Evolutionary conservation across 2,329 filamentous ascomycete species (phyloP).

Genomic region (Shiraia sp.): DNA sequence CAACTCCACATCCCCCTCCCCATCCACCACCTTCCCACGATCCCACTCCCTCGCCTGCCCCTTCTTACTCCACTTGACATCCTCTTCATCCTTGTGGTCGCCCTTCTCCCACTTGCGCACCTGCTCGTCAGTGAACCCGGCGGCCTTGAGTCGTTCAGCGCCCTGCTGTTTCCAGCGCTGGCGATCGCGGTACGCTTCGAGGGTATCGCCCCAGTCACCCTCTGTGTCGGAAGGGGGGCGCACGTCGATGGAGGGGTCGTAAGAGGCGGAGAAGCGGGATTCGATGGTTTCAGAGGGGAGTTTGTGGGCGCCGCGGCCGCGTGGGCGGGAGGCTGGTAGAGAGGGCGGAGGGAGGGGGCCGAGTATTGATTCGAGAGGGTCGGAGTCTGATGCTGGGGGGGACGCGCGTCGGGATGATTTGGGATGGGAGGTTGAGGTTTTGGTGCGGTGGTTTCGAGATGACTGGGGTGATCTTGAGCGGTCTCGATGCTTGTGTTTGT

Average conservation of each 20-base stretch:
- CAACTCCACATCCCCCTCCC: conserved; percentile 57
- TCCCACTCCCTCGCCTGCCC: conserved; percentile 73
- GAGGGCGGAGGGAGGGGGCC: conserved; percentile 68
- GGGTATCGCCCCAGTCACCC: conserved; percentile 77
- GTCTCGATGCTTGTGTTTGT: conserved; percentile 10
- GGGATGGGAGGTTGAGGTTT: conserved; percentile 1
- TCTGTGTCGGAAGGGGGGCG: conserved; percentile 53
- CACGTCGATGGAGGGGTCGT: conserved; percentile 63
- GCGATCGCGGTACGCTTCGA: conserved; percentile 79
- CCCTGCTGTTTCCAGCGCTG: conserved; percentile 76
- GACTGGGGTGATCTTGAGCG: conserved; percentile 17
- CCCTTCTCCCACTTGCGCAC: conserved; percentile 72
- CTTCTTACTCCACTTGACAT: conserved; percentile 72
- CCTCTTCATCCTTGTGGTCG: conserved; percentile 63
- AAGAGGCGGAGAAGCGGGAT: conserved; percentile 71
- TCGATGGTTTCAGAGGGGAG: conserved; percentile 66
- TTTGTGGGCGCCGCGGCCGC: conserved; percentile 38
- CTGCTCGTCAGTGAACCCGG: conserved; percentile 77
- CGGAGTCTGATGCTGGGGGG: conserved; percentile 53
- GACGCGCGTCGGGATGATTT: conserved; percentile 4
- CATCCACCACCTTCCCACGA: conserved; percentile 63
- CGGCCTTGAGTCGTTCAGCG: conserved; percentile 73
- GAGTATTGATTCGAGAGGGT: conserved; percentile 75
- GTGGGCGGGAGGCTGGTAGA: conserved; percentile 45
- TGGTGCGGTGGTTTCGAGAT: background rate